Evolutionary conservation across 2,329 filamentous ascomycete genomes (phyloP).

Genomic region (Diplocarpon rosae): DNA sequence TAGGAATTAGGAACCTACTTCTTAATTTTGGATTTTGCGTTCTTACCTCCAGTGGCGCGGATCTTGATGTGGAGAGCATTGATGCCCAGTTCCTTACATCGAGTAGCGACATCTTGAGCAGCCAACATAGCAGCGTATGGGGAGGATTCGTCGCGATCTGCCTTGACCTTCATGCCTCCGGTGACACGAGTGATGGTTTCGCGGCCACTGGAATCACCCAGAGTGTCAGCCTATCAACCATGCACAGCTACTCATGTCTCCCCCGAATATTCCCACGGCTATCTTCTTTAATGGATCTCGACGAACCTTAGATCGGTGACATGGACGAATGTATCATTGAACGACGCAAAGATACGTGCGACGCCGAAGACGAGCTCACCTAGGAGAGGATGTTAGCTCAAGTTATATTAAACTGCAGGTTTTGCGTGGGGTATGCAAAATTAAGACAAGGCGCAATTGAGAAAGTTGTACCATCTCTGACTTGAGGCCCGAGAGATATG

Average conservation of each 20-base stretch:
- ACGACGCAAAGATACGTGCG: conserved; percentile 69
- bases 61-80: conserved; percentile 99
- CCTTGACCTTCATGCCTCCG: conserved; percentile 99
- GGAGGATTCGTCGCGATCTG: conserved; percentile 98
- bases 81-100: conserved; percentile 77
- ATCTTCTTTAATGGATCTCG: conserved; percentile 31
- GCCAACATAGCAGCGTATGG: conserved; percentile 99
- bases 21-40: neutral
- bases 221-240: conserved; percentile 48
- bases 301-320: conserved; percentile 95
- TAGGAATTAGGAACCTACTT: conserved; percentile 2
- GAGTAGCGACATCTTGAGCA: conserved; percentile 91
- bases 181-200: conserved; percentile 99
- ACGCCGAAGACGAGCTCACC: conserved; percentile 71
- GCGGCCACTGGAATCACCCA: conserved; percentile 78
- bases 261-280: conserved; percentile 5
- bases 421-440: neutral
- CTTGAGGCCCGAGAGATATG: conserved; percentile 93
- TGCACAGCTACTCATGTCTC: conserved; percentile 20
- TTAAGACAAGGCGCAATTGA: neutral
- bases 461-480: conserved; percentile 70
- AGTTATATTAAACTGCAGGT: neutral
- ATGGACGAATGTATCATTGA: conserved; percentile 71
- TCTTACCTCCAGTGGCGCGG: conserved; percentile 86
- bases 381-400: neutral